Conservation (phyloP, 345 rosid species). For the Hibiscus mutabilis region DNA sequence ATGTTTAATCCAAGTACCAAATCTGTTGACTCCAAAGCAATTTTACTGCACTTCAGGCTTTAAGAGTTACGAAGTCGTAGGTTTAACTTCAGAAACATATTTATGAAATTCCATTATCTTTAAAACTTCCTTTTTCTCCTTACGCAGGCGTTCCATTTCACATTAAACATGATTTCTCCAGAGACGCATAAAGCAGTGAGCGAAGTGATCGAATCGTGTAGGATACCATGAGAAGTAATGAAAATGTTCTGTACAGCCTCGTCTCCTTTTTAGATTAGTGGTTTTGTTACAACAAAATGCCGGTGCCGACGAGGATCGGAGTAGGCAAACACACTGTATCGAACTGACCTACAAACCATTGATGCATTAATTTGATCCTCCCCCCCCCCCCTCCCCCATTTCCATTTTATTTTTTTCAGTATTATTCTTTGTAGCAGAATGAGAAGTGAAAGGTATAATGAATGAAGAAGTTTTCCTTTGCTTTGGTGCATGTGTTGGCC, state of each 20-base stretch:
- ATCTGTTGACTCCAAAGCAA: background rate
- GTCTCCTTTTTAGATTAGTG: constrained; percentile 15
- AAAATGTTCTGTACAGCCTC: constrained; percentile 48
- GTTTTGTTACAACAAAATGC: constrained; percentile 2
- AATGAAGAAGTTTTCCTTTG: constrained; percentile 2
- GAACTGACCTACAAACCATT: constrained; percentile 15
- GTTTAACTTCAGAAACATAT: background rate
- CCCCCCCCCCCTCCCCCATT: background rate
- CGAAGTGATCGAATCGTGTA: constrained; percentile 88
- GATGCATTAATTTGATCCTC: background rate
- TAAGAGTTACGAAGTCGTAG: background rate
- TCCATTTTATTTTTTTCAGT: background rate
- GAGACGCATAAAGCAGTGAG: constrained; percentile 89
- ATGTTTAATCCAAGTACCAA: constrained; percentile 26
- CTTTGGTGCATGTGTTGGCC: too few species aligned
- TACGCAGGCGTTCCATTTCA: constrained; percentile 74
- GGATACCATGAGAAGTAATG: constrained; percentile 36
- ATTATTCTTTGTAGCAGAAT: constrained; percentile 28
- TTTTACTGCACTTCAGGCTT: background rate
- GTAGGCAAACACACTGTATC: constrained; percentile 13
- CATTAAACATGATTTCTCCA: constrained; percentile 85
- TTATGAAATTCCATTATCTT: background rate
- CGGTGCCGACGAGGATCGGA: constrained; percentile 7
- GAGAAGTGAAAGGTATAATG: constrained; percentile 7
- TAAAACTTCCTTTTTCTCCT: background rate